phyloP scores from a whole-genome alignment of 352 stramenopile genomes.

The Blastocystis sp. region DNA sequence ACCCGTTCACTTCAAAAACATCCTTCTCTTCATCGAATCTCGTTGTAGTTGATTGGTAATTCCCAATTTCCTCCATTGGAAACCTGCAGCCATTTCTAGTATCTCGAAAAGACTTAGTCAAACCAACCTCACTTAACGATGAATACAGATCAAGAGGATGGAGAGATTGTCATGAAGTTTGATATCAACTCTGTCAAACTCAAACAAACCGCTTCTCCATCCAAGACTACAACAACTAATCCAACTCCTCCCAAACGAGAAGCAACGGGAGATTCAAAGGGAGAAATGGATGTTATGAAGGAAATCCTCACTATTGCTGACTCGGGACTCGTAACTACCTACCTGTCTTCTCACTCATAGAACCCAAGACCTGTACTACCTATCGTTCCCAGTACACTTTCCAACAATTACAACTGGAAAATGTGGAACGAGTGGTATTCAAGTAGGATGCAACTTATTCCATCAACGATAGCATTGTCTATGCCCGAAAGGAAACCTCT shows the following conservation, averaged over 20 bases:
- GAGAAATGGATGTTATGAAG: neutral
- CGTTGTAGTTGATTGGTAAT: too few species aligned
- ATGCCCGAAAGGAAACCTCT: neutral
- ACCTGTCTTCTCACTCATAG: neutral
- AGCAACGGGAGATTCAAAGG: neutral
- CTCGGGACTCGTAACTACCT: neutral
- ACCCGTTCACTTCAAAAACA: too few species aligned
- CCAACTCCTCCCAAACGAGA: too few species aligned
- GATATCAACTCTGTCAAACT: conserved; percentile 20
- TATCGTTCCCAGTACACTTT: neutral
- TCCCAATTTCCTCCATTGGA: too few species aligned
- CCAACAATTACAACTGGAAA: conserved; percentile 13
- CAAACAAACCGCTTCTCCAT: neutral
- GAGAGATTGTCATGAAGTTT: conserved; percentile 13
- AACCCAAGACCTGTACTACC: neutral
- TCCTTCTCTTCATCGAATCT: too few species aligned
- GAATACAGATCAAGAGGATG: conserved; percentile 59
- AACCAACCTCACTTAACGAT: neutral
- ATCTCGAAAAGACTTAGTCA: too few species aligned
- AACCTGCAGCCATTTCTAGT: too few species aligned
- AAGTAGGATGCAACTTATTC: neutral
- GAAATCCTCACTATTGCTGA: neutral
- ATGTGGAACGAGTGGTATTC: neutral
- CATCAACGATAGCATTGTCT: neutral
- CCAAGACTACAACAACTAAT: neutral